Evolutionary conservation across 2,329 filamentous ascomycete species (phyloP), one percentile per base, ranked within the genome.

Genomic region (Dendrostoma leiphaemia): DNA sequence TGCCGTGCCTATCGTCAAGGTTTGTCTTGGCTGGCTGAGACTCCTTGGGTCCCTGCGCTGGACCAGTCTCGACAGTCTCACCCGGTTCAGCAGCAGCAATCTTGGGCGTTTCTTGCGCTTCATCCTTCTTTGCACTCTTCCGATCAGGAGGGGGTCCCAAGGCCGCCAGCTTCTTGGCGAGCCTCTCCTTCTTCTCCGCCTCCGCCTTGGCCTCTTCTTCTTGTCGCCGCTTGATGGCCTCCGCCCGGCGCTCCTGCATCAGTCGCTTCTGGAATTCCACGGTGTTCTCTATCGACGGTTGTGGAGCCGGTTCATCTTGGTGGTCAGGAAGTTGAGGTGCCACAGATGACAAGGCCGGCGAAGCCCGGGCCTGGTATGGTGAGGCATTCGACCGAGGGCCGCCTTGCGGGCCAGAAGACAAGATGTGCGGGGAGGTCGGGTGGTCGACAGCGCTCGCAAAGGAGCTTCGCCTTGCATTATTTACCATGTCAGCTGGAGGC

Each of bases 151-250:
- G 75, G 15, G 85, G 83, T 0, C 86, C 88, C 65, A 92, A 72
- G 8, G 84, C 83, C 62, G 87, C 87, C 44, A 92, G 71, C 68
- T 90, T 91, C 65, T 86, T 79, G 45, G 84, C 81, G 57, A 92
- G 84, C 23, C 89, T 82, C 64, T 90, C 87, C 62, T 82, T 80
- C 56, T 79, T 82, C 17, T 82, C 89, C n/a, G 84, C 86, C 64
- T 90, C 87, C 63, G 89, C 86, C n/a, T 77, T 80, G 19, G 81
- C 85, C 62, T 88, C 85, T 67, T 91, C 81, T 54, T 89, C 86
- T 56, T 83, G 73, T 45, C 83, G 77, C 54, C 86, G 79, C 64
- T 88, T 85, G 64, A 86, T 84, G 19, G 87, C 88, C 49, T 84
- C 73, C 63, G 91, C 87, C 6, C 85, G 78, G 35, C 83, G 82